Base-by-base conservation (phyloP, 1,284 basidiomycete species). In the Pterulicium gracile region DNA sequence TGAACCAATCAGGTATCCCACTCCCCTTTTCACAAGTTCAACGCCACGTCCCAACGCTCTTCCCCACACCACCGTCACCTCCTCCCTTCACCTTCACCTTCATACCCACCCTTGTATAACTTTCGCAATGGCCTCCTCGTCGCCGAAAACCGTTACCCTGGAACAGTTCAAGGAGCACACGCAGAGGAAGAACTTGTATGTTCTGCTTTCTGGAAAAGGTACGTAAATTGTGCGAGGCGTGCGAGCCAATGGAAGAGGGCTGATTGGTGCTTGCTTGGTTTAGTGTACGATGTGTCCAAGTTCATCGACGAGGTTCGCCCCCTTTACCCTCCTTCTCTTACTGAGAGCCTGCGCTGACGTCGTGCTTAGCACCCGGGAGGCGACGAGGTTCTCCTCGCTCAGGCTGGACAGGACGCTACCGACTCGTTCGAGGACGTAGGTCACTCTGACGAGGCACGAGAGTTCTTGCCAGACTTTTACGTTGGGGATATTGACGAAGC, bases 391-490 rank as follows among this genome's bases (percentile, higher is more conserved):
- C 79, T 98, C 52, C 65, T 97, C 48, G 85, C 88, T 53, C 95
- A 98, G 70, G 85, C 81, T 58, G 89, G 94, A 57, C 83, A 86
- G 61, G 94, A 98, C 64, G 93, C 92, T 21, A 96, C 95, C 39
- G 96, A 98, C 63, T 92, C 95, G 10, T 99, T 98, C 60, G 96
- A 98, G 70, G 96, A 98, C 64, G 94, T 98, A 43, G 95, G 96
- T 40, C 95, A 98, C 77, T 98, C 94, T 14, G 96, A 98, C 60
- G 96, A 98, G 66, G 96, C 95, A 14, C 83, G 95, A 50, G 82
- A 73, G n/a, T 77, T 96, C 52, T 75, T 99, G 48, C 76, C 79
- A 51, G 77, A 66, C 57, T 73, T 94, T 79, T 65, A 77, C 46
- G 69, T 93, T 44, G 91, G 90, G 44, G 77, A 86, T 5, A 88